Evolutionary conservation across 2,329 filamentous ascomycete genomes (phyloP).

Genomic region (Hortaea sp.): DNA sequence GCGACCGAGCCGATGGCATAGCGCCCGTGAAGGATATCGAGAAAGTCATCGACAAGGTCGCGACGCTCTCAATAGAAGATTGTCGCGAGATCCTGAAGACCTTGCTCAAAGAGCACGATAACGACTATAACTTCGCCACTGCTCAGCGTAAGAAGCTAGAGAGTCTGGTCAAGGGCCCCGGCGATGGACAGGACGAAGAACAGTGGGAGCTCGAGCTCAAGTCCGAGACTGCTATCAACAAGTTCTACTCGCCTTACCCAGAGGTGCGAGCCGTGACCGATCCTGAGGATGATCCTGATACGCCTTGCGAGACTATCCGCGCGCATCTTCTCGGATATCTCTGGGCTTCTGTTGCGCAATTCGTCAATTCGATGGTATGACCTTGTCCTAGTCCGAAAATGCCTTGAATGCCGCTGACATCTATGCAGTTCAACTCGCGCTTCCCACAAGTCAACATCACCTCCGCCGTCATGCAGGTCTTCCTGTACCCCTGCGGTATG

Average conservation of each 20-base stretch:
- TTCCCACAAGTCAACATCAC: background rate
- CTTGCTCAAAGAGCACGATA: constrained; percentile 1
- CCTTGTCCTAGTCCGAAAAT: background rate
- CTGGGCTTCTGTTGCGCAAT: constrained; percentile 2
- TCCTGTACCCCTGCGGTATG: constrained; percentile 2
- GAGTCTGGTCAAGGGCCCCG: constrained; percentile 1
- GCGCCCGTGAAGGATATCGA: constrained; percentile 1
- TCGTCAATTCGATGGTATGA: constrained; percentile 1
- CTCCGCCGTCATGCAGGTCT: background rate
- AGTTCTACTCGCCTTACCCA: constrained; percentile 3
- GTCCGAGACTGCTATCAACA: constrained; percentile 24
- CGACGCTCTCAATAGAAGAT: background rate
- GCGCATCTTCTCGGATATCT: constrained; percentile 1
- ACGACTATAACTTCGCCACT: constrained; percentile 1
- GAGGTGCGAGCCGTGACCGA: constrained; percentile 1
- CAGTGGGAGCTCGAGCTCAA: constrained; percentile 80
- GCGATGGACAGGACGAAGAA: constrained; percentile 33
- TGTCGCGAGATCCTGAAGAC: background rate
- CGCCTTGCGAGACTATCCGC: constrained; percentile 2
- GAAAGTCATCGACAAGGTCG: constrained; percentile 1
- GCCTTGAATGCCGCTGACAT: background rate
- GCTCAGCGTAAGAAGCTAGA: constrained; percentile 2
- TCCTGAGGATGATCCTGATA: constrained; percentile 1
- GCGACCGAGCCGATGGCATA: background rate
- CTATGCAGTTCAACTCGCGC: constrained; percentile 1